Conservation (phyloP, 768 basidiomycete species). For the Leccinum arenicola region DNA sequence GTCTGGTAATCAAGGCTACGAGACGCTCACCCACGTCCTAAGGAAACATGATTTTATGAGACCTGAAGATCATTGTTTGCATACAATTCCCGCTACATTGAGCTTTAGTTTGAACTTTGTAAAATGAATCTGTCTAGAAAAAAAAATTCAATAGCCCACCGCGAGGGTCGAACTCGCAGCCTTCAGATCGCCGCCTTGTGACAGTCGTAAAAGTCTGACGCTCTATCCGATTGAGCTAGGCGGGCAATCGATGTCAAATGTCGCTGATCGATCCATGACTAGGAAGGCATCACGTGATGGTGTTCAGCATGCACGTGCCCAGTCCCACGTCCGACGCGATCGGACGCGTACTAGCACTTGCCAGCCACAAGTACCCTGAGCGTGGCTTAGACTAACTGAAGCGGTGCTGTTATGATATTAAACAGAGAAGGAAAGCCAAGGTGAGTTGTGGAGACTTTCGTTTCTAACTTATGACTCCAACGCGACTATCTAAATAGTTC, state of each 20-base stretch:
- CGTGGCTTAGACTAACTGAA: background rate
- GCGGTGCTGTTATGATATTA: slow-evolving; percentile 29
- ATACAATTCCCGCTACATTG: too few relatives aligned
- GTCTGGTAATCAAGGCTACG: too few relatives aligned
- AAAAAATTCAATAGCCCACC: slow-evolving; percentile 52
- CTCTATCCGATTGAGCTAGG: slow-evolving; percentile 70
- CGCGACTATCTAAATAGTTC: background rate
- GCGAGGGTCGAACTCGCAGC: slow-evolving; percentile 86
- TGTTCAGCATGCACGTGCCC: slow-evolving; percentile 20
- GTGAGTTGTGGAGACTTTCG: slow-evolving; percentile 19
- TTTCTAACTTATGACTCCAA: background rate
- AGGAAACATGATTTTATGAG: too few relatives aligned
- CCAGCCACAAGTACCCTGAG: too few relatives aligned
- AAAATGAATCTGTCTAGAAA: background rate
- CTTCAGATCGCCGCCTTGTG: slow-evolving; percentile 64
- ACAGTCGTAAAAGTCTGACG: slow-evolving; percentile 56
- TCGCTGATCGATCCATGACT: slow-evolving; percentile 32
- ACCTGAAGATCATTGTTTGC: too few relatives aligned
- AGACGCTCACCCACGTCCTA: too few relatives aligned
- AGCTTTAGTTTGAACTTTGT: too few relatives aligned
- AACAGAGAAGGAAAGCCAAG: slow-evolving; percentile 47
- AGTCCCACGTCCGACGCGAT: too few relatives aligned
- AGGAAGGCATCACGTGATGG: slow-evolving; percentile 15
- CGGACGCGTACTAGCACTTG: background rate
- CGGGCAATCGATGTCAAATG: slow-evolving; percentile 35